Percentiles rank a stretch among this genome's conserved stretches.
phyloP scores from a whole-genome alignment of 2,329 filamentous ascomycete species.

The Podosphaera xanthii region DNA sequence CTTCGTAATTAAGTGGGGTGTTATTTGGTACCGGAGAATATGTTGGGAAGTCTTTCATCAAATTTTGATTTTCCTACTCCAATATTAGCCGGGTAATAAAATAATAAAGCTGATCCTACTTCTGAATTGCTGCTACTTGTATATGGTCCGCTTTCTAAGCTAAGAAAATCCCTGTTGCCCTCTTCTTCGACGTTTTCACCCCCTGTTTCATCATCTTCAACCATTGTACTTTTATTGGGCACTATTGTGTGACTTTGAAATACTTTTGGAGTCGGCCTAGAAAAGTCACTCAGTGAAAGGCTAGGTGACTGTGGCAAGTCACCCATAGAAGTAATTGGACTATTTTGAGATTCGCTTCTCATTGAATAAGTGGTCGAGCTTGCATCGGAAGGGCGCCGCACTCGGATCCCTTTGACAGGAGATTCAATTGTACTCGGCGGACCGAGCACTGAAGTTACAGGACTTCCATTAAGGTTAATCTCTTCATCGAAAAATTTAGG shows the following conservation, averaged over 20 bases:
- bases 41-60: constrained; percentile 39
- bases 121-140: constrained; percentile 19
- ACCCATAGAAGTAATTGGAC: neutral
- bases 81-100: constrained; percentile 6
- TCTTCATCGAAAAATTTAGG: constrained; percentile 55
- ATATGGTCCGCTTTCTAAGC: constrained; percentile 23
- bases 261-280: constrained; percentile 63
- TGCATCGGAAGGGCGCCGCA: constrained; percentile 28
- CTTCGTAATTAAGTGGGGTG: no score
- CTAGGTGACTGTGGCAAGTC: constrained; percentile 36
- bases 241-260: constrained; percentile 92
- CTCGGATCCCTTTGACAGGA: constrained; percentile 31
- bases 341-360: constrained; percentile 15
- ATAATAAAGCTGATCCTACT: constrained; percentile 11
- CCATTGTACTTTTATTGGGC: constrained; percentile 92
- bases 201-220: constrained; percentile 67
- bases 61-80: constrained; percentile 38
- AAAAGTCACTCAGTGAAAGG: constrained; percentile 38
- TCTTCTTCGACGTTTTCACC: constrained; percentile 64
- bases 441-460: constrained; percentile 34
- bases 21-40: no score
- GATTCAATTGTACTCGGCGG: constrained; percentile 33
- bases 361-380: constrained; percentile 26
- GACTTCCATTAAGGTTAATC: constrained; percentile 44
- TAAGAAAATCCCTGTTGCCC: constrained; percentile 39